Base-by-base conservation (phyloP, 495 filamentous ascomycete species). In the Xylaria acuta region DNA sequence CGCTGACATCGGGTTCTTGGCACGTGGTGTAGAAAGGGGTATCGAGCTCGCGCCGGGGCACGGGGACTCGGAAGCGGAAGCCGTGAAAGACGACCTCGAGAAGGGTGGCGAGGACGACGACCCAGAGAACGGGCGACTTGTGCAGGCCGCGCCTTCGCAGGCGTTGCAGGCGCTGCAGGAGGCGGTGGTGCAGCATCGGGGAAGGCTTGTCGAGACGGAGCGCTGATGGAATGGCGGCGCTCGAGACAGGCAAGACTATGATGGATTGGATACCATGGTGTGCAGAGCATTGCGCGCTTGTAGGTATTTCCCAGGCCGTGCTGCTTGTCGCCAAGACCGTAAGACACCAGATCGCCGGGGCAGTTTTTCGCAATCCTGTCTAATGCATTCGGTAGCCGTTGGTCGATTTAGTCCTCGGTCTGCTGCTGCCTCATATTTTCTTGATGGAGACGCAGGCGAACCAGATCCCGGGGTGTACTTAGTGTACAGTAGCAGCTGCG, bases 1-100 rank as follows among this genome's bases (percentile, higher is more conserved):
- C 89, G 38, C 91, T 68, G 14, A 77, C 69, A 12, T 73, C 75
- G 14, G 84, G 84, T 53, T 83, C 81, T 66, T 83, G 82, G 67
- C 84, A 86, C 27, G 75, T 72, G n/a, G 74, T 75, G 67, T 80
- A 76, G 74, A 86, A 86, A 66, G 84, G 84, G 34, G 74, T 75
- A 70, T 86, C 84, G 67, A 82, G 80, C 41, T 84, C 80, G 60
- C 74, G 75, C 20, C 68, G 62, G 12, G 82, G 82, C 1, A 78
- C 75, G 9, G 69, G 77, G n/a, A 84, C 78, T 51, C 71, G 71
- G 51, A 63, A 81, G n/a, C 67, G 71, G 14, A 71, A 73, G 20
- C 59, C 69, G 47, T 84, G 82, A 16, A 75, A 38, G 72, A 67
- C 60, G 47, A 80, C 70, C 53, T 85, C 81, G 69, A 79, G n/a